These are phyloP conservation scores for Erythrobasidium hasegawianum DNA, from an alignment of 1,284 basidiomycete species.

Conservation along the genomic window DNA sequence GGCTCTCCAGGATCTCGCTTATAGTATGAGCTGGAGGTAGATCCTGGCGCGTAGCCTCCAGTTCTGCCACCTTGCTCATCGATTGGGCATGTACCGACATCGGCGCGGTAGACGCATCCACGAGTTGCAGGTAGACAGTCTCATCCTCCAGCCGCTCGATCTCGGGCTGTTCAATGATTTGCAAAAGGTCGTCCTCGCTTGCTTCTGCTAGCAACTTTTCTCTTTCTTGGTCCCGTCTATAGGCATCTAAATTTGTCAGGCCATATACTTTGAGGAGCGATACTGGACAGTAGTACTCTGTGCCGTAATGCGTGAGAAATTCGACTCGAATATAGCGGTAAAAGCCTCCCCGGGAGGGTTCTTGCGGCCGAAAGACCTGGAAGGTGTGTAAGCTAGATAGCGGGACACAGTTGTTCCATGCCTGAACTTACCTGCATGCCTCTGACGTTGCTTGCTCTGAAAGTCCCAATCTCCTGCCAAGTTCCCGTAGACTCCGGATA, in stretches of 20 bases:
- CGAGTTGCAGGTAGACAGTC: slow-evolving; percentile 20
- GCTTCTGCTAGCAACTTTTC: slow-evolving; percentile 54
- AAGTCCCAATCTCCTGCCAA: slow-evolving; percentile 61
- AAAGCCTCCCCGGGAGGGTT: slow-evolving; percentile 63
- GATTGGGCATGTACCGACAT: not conserved
- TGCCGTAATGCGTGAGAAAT: slow-evolving; percentile 88
- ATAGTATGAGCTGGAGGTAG: too few species aligned
- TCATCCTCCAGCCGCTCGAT: not conserved
- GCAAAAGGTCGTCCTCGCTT: slow-evolving; percentile 43
- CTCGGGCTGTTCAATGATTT: slow-evolving; percentile 56
- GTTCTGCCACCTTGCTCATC: too few species aligned
- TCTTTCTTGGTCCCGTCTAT: slow-evolving; percentile 56
- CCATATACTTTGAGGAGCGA: slow-evolving; percentile 91
- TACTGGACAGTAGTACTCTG: slow-evolving; percentile 93
- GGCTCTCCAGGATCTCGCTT: too few species aligned
- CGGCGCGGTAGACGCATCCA: not conserved
- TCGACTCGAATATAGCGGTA: slow-evolving; percentile 92
- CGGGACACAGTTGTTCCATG: not conserved
- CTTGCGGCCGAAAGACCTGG: slow-evolving; percentile 68
- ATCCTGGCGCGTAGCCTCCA: too few species aligned
- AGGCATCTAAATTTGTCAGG: slow-evolving; percentile 92
- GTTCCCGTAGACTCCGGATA: slow-evolving; percentile 44
- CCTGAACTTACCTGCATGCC: slow-evolving; percentile 75
- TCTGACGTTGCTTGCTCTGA: slow-evolving; percentile 79
- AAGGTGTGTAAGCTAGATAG: not conserved